Conservation (phyloP, 768 basidiomycete species). For the Tylopilus cervinicoccineus region DNA sequence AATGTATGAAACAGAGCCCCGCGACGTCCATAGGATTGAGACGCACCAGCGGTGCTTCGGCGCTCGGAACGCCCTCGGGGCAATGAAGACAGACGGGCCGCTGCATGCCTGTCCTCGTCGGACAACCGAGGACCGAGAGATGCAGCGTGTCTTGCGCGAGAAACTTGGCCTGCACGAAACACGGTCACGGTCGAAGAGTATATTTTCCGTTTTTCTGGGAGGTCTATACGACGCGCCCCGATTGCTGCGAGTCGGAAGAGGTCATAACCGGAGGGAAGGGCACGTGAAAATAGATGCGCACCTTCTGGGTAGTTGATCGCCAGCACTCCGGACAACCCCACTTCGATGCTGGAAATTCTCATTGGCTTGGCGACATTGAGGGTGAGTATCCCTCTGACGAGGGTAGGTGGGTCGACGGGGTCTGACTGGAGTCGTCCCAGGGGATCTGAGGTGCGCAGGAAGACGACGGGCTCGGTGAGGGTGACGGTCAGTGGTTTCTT, state of each 20-base stretch:
- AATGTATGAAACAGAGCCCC: background rate
- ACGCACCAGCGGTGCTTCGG: conserved; percentile 1
- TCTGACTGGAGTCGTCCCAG: conserved; percentile 32
- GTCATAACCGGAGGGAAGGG: too few species aligned
- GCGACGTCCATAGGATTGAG: too few species aligned
- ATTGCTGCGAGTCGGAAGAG: too few species aligned
- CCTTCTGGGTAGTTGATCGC: conserved; percentile 84
- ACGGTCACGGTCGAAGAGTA: conserved; percentile 70
- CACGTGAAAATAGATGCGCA: conserved; percentile 31
- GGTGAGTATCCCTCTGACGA: conserved; percentile 64
- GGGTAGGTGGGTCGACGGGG: conserved; percentile 49
- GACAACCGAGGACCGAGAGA: conserved; percentile 24
- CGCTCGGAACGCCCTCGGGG: conserved; percentile 6
- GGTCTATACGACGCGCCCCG: conserved; percentile 68
- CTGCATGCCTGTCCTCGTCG: conserved; percentile 1
- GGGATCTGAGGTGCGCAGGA: conserved; percentile 56
- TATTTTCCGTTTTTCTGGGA: conserved; percentile 69
- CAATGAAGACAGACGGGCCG: background rate
- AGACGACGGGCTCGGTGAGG: conserved; percentile 73
- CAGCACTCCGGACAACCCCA: conserved; percentile 69
- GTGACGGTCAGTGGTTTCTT: conserved; percentile 51
- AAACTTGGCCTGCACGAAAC: conserved; percentile 59
- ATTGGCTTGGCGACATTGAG: conserved; percentile 72
- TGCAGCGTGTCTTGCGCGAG: conserved; percentile 22
- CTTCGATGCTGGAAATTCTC: conserved; percentile 79